Conservation (phyloP, 2,329 filamentous ascomycete species). For the Aspergillus fumigatiaffinis region DNA sequence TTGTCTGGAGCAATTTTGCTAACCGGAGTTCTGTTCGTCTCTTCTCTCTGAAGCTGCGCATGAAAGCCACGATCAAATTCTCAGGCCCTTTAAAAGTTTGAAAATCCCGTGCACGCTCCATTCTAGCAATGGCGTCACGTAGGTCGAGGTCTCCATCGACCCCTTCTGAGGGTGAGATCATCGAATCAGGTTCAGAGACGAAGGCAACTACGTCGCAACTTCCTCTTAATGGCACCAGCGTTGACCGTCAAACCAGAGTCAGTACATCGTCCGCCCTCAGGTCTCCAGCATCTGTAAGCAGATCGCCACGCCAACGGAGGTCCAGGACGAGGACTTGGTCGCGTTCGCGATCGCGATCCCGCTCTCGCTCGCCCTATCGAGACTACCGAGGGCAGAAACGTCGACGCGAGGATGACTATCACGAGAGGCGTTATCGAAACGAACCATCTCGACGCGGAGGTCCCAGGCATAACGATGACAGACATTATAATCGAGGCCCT, state of each 20-base stretch:
- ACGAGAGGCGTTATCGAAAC: conserved; percentile 31
- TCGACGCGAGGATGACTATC: conserved; percentile 37
- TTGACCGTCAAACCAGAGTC: conserved; percentile 90
- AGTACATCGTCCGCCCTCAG: conserved; percentile 49
- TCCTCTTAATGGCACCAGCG: conserved; percentile 70
- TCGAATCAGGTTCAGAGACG: conserved; percentile 65
- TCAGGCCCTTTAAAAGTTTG: neutral
- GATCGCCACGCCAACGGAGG: conserved; percentile 60
- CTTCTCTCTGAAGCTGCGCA: conserved; percentile 22
- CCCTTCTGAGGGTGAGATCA: conserved; percentile 84
- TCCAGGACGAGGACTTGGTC: conserved; percentile 34
- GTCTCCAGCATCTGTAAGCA: conserved; percentile 46
- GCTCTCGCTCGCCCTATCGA: conserved; percentile 42
- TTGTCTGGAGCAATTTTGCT: conserved; percentile 31
- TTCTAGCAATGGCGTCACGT: conserved; percentile 45
- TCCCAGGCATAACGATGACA: conserved; percentile 35
- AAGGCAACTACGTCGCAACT: conserved; percentile 85
- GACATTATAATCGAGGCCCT: conserved; percentile 36
- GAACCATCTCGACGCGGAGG: conserved; percentile 27
- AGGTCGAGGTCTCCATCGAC: conserved; percentile 53
- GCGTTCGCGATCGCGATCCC: conserved; percentile 31
- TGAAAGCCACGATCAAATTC: conserved; percentile 14
- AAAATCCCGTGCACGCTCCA: neutral
- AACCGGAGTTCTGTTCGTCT: conserved; percentile 26
- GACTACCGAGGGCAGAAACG: conserved; percentile 40